Conservation (phyloP, 2,329 filamentous ascomycete genomes). For the Huntiella abstrusa region DNA sequence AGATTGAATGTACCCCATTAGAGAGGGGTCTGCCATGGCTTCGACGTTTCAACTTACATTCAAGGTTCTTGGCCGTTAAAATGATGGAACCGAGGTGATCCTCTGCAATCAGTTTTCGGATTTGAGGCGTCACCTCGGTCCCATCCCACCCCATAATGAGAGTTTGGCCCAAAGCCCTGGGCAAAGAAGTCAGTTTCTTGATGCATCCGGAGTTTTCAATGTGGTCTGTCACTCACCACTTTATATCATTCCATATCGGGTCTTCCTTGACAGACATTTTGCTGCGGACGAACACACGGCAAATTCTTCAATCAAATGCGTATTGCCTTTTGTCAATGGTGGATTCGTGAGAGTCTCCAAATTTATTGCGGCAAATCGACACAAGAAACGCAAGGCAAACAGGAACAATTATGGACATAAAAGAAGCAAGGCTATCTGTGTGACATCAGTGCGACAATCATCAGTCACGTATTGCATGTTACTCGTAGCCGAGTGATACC, state of each 20-base stretch:
- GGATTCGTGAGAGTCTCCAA: too few species aligned
- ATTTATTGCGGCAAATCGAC: too few species aligned
- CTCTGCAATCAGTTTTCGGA: slow-evolving; percentile 60
- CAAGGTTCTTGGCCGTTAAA: slow-evolving; percentile 67
- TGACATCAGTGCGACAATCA: too few species aligned
- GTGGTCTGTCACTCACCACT: slow-evolving; percentile 39
- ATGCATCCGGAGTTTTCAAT: neutral
- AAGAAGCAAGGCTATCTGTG: too few species aligned
- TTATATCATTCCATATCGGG: slow-evolving; percentile 55
- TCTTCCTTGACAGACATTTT: slow-evolving; percentile 21
- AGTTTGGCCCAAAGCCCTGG: slow-evolving; percentile 54
- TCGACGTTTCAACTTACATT: slow-evolving; percentile 35
- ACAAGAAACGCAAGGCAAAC: too few species aligned
- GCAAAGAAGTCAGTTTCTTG: slow-evolving; percentile 19
- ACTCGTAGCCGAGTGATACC: too few species aligned
- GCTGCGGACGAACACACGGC: neutral
- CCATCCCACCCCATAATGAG: slow-evolving; percentile 78
- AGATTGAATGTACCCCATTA: neutral
- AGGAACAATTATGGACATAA: too few species aligned
- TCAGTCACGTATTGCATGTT: too few species aligned
- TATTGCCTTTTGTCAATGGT: too few species aligned
- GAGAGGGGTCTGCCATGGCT: neutral
- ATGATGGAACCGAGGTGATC: slow-evolving; percentile 79
- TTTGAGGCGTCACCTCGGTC: slow-evolving; percentile 65
- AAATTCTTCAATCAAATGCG: neutral